These are phyloP conservation scores for Gigaspora rosea DNA, from an alignment of 192 early-diverging fungal species.

Conservation along the genomic window DNA sequence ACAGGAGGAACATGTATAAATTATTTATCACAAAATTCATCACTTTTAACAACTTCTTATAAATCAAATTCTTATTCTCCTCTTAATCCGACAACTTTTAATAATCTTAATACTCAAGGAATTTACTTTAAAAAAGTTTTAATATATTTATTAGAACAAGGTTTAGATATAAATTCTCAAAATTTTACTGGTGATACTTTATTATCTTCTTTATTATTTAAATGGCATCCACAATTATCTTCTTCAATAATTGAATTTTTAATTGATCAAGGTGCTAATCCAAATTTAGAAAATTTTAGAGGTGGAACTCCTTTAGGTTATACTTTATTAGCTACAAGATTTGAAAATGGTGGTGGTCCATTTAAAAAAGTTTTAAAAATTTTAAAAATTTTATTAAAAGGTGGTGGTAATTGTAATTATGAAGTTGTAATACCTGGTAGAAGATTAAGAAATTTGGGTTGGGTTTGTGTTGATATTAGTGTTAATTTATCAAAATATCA, in stretches of 20 bases:
- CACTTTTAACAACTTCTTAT: background rate
- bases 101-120: background rate
- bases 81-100: background rate
- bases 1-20: constrained; percentile 1
- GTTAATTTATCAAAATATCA: background rate
- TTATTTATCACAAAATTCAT: background rate
- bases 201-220: constrained; percentile 20
- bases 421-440: background rate
- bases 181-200: background rate
- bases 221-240: constrained; percentile 2
- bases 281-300: background rate
- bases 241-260: constrained; percentile 1
- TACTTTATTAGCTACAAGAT: constrained; percentile 3
- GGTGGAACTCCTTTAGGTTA: constrained; percentile 2
- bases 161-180: constrained; percentile 8
- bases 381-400: constrained; percentile 1
- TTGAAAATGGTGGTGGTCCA: background rate
- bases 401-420: constrained; percentile 10
- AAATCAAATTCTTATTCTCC: background rate
- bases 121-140: background rate
- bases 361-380: constrained; percentile 22
- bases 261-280: background rate
- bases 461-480: constrained; percentile 2
- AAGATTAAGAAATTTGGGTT: constrained; percentile 11
- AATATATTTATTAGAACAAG: constrained; percentile 1